Percentiles rank a stretch among this genome's conserved stretches.
These are phyloP conservation scores for Trichaptum fuscoviolaceum DNA, from an alignment of 768 basidiomycete genomes.

Conservation along the genomic window DNA sequence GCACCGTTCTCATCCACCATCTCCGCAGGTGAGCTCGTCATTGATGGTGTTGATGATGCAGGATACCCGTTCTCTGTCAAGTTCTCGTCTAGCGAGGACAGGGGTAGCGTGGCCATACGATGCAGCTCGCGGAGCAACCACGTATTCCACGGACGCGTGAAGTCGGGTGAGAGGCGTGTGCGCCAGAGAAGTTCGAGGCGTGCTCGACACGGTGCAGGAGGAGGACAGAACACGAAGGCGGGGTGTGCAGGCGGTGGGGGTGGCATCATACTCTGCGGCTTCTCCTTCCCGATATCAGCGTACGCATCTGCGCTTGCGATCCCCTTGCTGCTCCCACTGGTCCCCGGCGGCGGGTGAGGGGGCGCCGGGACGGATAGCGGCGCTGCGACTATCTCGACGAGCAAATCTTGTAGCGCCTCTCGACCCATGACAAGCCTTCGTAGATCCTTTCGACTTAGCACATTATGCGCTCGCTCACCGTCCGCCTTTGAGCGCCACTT, in stretches of 20 bases:
- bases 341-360: slow-evolving; percentile 6
- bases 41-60: neutral
- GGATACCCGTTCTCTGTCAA: neutral
- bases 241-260: neutral
- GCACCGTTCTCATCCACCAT: neutral
- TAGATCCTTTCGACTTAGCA: slow-evolving; percentile 24
- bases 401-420: slow-evolving; percentile 24
- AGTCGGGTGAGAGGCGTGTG: slow-evolving; percentile 9
- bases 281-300: neutral
- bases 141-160: slow-evolving; percentile 12
- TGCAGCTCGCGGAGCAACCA: slow-evolving; percentile 23
- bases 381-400: slow-evolving; percentile 15
- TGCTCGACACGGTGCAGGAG: slow-evolving; percentile 11
- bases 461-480: slow-evolving; percentile 24
- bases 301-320: neutral
- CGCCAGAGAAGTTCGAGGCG: slow-evolving; percentile 12
- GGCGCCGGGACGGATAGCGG: slow-evolving; percentile 5
- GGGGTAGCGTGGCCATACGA: slow-evolving; percentile 6
- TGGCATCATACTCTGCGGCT: neutral
- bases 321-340: neutral
- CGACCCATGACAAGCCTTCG: slow-evolving; percentile 28
- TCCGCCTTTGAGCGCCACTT: slow-evolving; percentile 23
- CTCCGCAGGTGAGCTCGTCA: neutral
- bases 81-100: neutral
- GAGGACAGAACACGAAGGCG: neutral